These are phyloP conservation scores for Sordaria brevicollis DNA, from an alignment of 495 filamentous ascomycete genomes.

Conservation along the genomic window DNA sequence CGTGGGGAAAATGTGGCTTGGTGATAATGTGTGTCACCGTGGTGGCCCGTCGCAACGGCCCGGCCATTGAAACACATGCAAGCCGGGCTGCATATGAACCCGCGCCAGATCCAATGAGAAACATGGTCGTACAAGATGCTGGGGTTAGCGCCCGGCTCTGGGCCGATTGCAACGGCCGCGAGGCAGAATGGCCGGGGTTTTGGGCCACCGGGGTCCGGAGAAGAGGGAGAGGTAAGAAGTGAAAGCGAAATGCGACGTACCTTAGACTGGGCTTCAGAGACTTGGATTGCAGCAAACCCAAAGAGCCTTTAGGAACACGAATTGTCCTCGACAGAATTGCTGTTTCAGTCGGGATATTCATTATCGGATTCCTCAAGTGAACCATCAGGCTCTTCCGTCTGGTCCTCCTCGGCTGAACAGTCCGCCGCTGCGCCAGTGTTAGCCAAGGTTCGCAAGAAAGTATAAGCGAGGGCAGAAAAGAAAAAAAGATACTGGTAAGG, in stretches of 20 bases:
- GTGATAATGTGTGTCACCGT: neutral
- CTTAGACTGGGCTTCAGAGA: no score
- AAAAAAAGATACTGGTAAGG: no score
- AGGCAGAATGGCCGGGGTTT: neutral
- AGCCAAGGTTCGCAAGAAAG: neutral
- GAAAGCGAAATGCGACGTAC: neutral
- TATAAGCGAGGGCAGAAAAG: neutral
- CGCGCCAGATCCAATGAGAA: neutral
- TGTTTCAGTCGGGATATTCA: no score
- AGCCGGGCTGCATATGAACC: neutral
- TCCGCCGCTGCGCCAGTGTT: neutral
- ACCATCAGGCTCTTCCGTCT: no score
- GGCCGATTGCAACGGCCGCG: neutral
- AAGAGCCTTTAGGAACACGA: no score
- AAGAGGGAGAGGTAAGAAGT: neutral
- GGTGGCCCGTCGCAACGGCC: neutral
- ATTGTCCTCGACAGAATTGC: no score
- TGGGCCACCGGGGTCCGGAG: neutral
- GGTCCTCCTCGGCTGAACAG: neutral
- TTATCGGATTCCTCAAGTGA: no score
- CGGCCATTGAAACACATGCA: neutral
- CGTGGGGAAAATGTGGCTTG: neutral
- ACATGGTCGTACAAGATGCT: neutral
- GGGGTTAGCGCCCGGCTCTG: neutral
- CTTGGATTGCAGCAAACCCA: no score